Evolutionary conservation across 352 stramenopile genomes (phyloP).

Genomic region (Globisporangium nodosum): DNA sequence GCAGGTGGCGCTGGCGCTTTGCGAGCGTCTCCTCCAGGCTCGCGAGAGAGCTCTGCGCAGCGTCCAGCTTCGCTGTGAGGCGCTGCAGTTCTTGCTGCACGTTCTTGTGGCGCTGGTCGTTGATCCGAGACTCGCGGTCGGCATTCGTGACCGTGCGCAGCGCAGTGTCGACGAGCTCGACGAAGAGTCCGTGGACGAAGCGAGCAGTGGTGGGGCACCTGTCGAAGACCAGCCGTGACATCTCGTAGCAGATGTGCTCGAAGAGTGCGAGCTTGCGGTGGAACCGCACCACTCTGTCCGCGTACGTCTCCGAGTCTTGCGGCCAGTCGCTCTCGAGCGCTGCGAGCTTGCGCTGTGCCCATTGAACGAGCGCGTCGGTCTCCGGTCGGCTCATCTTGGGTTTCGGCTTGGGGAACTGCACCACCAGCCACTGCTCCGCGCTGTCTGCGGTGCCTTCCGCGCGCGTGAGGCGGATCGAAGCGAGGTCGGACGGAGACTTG

Average conservation of each 20-base stretch:
- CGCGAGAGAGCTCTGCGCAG: conserved; percentile 17
- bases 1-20: conserved; percentile 26
- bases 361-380: conserved; percentile 26
- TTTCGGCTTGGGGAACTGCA: conserved; percentile 34
- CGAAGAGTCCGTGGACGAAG: conserved; percentile 42
- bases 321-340: background rate
- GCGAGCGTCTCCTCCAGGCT: conserved; percentile 32
- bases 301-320: background rate
- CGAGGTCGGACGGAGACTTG: conserved; percentile 11
- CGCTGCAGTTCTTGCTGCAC: conserved; percentile 30
- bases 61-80: conserved; percentile 17
- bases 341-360: conserved; percentile 17
- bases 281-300: conserved; percentile 12
- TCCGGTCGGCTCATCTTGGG: conserved; percentile 25
- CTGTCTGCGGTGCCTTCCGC: conserved; percentile 8
- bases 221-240: conserved; percentile 45
- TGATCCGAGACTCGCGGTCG: conserved; percentile 30
- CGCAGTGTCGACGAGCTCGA: conserved; percentile 26
- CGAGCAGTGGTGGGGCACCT: conserved; percentile 49
- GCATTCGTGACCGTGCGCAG: conserved; percentile 22
- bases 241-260: conserved; percentile 39
- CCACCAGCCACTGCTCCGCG: conserved; percentile 25
- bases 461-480: conserved; percentile 16
- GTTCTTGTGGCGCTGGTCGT: conserved; percentile 36
- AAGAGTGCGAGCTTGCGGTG: conserved; percentile 17